A percentile compares a stretch with the other conserved stretches of the same genome.
Conservation (phyloP, 179 eudicot genomes). For the Camellia oleifera region DNA sequence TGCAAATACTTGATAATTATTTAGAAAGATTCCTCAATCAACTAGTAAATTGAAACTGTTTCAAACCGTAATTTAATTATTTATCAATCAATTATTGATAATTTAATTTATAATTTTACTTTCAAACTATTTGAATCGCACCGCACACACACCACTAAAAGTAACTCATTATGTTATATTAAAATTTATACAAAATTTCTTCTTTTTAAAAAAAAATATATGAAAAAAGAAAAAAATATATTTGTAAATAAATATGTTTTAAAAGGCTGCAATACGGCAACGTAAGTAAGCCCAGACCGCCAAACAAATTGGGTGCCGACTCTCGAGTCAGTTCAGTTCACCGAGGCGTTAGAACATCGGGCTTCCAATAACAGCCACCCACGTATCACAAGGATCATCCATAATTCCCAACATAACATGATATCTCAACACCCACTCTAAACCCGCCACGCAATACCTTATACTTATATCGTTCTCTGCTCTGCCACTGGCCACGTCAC, state of each 20-base stretch:
- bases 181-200: too few species aligned
- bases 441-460: slow-evolving; percentile 4
- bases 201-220: background rate
- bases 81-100: too few species aligned
- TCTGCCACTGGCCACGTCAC: slow-evolving; percentile 17
- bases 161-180: too few species aligned
- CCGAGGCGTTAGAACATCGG: background rate
- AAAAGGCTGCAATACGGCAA: slow-evolving; percentile 24
- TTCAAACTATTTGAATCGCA: too few species aligned
- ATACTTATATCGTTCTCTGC: slow-evolving; percentile 5
- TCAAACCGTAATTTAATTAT: too few species aligned
- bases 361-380: slow-evolving; percentile 8
- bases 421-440: slow-evolving; percentile 7
- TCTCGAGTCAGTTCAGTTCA: background rate
- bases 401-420: background rate
- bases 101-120: too few species aligned
- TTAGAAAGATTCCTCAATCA: too few species aligned
- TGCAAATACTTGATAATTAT: too few species aligned
- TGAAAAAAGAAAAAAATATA: background rate
- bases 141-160: too few species aligned
- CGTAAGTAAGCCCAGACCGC: slow-evolving; percentile 19
- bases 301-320: background rate
- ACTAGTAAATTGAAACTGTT: too few species aligned
- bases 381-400: slow-evolving; percentile 18
- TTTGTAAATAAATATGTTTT: background rate